Conservation (phyloP, 257 asterid species). For the Nemophila menziesii region DNA sequence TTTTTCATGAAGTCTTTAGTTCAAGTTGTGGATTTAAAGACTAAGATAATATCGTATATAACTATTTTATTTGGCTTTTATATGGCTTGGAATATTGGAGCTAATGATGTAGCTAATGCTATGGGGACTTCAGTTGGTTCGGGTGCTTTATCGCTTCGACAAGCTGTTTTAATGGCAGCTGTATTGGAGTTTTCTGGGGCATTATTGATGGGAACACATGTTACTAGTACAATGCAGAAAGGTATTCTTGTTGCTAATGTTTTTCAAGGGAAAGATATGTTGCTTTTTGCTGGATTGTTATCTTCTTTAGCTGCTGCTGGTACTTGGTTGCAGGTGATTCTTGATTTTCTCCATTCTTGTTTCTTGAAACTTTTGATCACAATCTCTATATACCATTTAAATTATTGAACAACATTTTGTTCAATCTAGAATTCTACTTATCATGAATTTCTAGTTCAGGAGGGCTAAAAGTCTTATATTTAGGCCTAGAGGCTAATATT, state of each 20-base stretch:
- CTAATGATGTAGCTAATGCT: conserved; percentile 94
- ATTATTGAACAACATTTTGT: too few relatives aligned
- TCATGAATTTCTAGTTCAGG: too few relatives aligned
- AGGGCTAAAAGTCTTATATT: too few relatives aligned
- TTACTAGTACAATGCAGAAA: conserved; percentile 94
- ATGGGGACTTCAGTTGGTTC: conserved; percentile 99
- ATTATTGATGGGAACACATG: conserved; percentile 82
- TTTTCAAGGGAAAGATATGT: conserved; percentile 69
- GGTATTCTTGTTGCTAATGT: conserved; percentile 80
- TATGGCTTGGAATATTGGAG: conserved; percentile 99
- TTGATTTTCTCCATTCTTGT: too few relatives aligned
- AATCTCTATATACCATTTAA: too few relatives aligned
- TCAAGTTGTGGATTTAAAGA: conserved; percentile 43
- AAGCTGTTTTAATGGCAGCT: conserved; percentile 79
- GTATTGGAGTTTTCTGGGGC: conserved; percentile 89
- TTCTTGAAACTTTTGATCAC: too few relatives aligned
- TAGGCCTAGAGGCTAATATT: too few relatives aligned
- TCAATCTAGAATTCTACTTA: too few relatives aligned
- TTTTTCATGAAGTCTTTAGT: conserved; percentile 61
- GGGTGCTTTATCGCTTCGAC: conserved; percentile 72
- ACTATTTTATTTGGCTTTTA: conserved; percentile 79
- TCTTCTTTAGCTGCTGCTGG: conserved; percentile 97
- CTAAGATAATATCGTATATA: conserved; percentile 39
- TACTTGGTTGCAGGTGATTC: conserved; percentile 83
- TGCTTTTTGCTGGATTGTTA: conserved; percentile 83